Evolutionary conservation across 306 rosid genomes (phyloP).

Genomic region (Trifolium fragiferum): DNA sequence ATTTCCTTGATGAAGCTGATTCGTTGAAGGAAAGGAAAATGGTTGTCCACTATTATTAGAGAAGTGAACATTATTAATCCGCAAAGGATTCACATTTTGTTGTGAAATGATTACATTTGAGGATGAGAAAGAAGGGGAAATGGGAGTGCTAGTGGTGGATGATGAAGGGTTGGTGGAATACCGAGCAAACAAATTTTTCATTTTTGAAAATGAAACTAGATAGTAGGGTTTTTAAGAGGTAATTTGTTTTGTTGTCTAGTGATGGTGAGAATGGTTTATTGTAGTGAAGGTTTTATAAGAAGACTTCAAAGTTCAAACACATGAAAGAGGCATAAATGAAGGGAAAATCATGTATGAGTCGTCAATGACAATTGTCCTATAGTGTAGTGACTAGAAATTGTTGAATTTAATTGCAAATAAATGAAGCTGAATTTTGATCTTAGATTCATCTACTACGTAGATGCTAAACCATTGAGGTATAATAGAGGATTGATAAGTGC

Average conservation of each 20-base stretch:
- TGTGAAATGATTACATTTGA: neutral
- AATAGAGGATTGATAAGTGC: too few species aligned
- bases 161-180: neutral
- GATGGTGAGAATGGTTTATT: neutral
- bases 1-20: neutral
- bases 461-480: neutral
- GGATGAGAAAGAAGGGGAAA: neutral
- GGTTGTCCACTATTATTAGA: neutral
- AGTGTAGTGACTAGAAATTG: neutral
- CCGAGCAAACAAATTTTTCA: slow-evolving; percentile 34
- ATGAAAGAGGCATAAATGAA: slow-evolving; percentile 41
- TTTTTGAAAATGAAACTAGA: neutral
- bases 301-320: slow-evolving; percentile 6
- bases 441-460: neutral
- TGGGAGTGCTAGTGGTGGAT: neutral
- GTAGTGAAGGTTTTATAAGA: neutral
- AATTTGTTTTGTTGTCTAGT: neutral
- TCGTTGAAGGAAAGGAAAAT: neutral
- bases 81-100: neutral
- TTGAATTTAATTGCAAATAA: neutral
- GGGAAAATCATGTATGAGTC: slow-evolving; percentile 15
- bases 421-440: neutral
- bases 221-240: neutral
- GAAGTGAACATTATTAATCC: neutral
- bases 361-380: neutral